These are phyloP conservation scores for Termitomyces eurrhizus DNA, from an alignment of 768 basidiomycete genomes.

Conservation along the genomic window DNA sequence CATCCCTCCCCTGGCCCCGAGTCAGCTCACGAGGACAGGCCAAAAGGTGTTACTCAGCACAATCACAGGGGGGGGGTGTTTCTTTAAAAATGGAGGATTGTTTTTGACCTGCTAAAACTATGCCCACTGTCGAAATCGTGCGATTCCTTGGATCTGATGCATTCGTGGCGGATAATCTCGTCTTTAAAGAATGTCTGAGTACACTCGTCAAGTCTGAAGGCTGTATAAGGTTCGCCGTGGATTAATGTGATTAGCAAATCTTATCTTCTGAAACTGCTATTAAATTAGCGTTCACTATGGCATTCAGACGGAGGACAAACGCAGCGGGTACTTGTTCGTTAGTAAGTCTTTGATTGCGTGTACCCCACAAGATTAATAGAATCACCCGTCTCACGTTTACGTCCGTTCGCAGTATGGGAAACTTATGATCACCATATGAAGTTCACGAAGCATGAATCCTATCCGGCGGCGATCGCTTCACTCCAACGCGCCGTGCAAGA, in stretches of 20 bases:
- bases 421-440: constrained; percentile 8
- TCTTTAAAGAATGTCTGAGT: constrained; percentile 7
- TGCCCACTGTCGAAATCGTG: constrained; percentile 13
- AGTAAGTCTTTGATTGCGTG: constrained; percentile 3
- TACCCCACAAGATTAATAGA: neutral
- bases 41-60: neutral
- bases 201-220: constrained; percentile 8
- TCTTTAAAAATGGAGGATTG: neutral
- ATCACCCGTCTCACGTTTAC: neutral
- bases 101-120: neutral
- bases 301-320: constrained; percentile 10
- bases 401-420: constrained; percentile 8
- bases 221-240: constrained; percentile 9
- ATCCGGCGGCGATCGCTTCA: neutral
- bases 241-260: neutral
- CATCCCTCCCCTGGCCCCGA: neutral
- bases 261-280: neutral
- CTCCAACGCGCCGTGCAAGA: neutral
- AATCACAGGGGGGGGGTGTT: neutral
- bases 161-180: constrained; percentile 4
- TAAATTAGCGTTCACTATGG: constrained; percentile 11
- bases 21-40: neutral
- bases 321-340: constrained; percentile 9
- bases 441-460: constrained; percentile 1
- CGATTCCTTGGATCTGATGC: constrained; percentile 12